These are phyloP conservation scores for Teratosphaeria zuluensis DNA, from an alignment of 2,329 filamentous ascomycete species.

Conservation along the genomic window DNA sequence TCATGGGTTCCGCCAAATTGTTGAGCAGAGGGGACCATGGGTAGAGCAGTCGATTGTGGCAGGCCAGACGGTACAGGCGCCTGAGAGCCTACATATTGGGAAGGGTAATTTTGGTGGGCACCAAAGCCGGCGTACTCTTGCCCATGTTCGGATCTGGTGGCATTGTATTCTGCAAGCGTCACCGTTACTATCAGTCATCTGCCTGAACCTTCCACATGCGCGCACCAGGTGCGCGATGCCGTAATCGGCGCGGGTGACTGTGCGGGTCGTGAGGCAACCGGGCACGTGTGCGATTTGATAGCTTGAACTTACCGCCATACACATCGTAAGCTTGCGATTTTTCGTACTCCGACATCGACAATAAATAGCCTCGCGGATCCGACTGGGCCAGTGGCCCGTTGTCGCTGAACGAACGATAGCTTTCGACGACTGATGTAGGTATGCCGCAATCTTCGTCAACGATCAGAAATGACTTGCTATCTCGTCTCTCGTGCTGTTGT, in stretches of 20 bases:
- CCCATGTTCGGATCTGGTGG: slow-evolving; percentile 51
- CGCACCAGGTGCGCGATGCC: slow-evolving; percentile 3
- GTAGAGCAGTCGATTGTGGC: slow-evolving; percentile 33
- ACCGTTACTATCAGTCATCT: slow-evolving; percentile 35
- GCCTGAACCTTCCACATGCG: slow-evolving; percentile 25
- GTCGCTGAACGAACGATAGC: slow-evolving; percentile 30
- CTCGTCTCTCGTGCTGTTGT: slow-evolving; percentile 11
- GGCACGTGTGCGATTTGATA: slow-evolving; percentile 4
- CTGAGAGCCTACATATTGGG: slow-evolving; percentile 40
- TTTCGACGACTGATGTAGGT: slow-evolving; percentile 21
- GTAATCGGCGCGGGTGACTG: slow-evolving; percentile 1
- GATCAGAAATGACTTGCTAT: slow-evolving; percentile 23
- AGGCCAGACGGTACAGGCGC: slow-evolving; percentile 41
- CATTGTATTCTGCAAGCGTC: slow-evolving; percentile 45
- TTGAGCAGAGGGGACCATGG: slow-evolving; percentile 33
- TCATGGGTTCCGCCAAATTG: slow-evolving; percentile 39
- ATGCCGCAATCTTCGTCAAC: slow-evolving; percentile 28
- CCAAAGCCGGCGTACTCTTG: slow-evolving; percentile 38
- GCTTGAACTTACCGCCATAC: slow-evolving; percentile 57
- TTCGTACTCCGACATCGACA: slow-evolving; percentile 74
- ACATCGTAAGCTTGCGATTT: slow-evolving; percentile 64
- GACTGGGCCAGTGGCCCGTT: slow-evolving; percentile 46
- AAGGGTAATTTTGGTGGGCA: slow-evolving; percentile 38
- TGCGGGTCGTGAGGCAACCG: slow-evolving; percentile 7
- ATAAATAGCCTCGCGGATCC: slow-evolving; percentile 30